These are phyloP conservation scores for Populus trichocarpa DNA, from an alignment of 441 rosid genomes.

Conservation along the genomic window DNA sequence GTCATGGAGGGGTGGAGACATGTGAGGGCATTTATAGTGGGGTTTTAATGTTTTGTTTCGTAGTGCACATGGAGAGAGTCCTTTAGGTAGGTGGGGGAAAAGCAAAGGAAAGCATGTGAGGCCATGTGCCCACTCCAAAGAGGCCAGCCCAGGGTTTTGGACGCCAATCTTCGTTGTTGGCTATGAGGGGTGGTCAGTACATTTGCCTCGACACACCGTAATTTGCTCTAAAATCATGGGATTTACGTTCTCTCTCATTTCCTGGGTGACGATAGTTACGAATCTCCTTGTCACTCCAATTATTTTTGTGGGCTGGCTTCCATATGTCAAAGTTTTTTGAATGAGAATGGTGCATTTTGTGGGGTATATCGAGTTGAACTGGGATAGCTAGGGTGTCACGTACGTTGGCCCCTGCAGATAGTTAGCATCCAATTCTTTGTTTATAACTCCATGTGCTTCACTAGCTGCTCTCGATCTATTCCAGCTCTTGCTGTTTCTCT, in stretches of 20 bases:
- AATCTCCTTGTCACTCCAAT: not conserved
- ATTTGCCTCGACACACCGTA: not conserved
- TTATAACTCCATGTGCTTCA: not conserved
- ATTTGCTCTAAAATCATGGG: not conserved
- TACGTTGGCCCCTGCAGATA: not conserved
- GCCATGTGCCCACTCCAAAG: conserved; percentile 1
- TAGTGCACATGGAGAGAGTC: not conserved
- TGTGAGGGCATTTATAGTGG: not conserved
- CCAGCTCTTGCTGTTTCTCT: not conserved
- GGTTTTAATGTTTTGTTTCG: not conserved
- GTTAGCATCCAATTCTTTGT: not conserved
- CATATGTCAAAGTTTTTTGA: not conserved
- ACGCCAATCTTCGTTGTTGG: not conserved
- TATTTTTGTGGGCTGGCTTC: not conserved
- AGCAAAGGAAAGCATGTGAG: not conserved
- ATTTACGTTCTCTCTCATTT: not conserved
- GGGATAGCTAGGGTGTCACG: not conserved
- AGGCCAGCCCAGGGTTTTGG: not conserved
- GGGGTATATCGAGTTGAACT: not conserved
- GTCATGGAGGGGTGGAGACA: not conserved
- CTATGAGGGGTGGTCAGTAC: not conserved
- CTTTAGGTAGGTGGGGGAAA: not conserved
- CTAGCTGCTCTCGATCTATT: not conserved
- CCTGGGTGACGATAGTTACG: not conserved
- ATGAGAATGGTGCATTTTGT: not conserved